Evolutionary conservation across 2,329 filamentous ascomycete species (phyloP).

Genomic region (Colletotrichum theobromicola): DNA sequence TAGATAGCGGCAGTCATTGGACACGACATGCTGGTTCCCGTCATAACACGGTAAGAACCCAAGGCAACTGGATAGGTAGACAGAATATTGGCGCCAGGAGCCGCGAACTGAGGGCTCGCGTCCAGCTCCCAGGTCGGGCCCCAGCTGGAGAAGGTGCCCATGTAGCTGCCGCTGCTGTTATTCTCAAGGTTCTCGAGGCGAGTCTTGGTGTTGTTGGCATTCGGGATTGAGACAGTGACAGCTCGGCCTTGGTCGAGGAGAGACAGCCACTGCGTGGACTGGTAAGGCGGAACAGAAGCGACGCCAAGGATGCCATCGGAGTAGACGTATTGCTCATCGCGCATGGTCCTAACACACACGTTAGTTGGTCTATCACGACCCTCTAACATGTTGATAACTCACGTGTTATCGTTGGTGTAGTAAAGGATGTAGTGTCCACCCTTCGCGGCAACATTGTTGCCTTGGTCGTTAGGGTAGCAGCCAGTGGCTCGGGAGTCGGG

Average conservation of each 20-base stretch:
- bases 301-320: background rate
- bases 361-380: background rate
- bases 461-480: constrained; percentile 34
- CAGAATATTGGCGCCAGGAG: constrained; percentile 62
- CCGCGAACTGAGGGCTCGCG: constrained; percentile 59
- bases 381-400: background rate
- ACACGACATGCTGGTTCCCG: constrained; percentile 65
- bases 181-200: constrained; percentile 10
- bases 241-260: background rate
- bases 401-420: constrained; percentile 26
- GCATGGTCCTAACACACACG: background rate
- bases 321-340: background rate
- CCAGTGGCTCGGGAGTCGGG: constrained; percentile 31
- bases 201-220: constrained; percentile 12
- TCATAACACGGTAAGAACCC: constrained; percentile 58
- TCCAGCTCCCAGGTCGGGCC: constrained; percentile 65
- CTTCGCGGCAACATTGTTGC: constrained; percentile 42
- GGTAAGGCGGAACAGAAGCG: background rate
- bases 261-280: background rate
- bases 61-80: constrained; percentile 57
- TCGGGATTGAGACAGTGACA: background rate
- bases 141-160: constrained; percentile 62
- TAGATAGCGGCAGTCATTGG: constrained; percentile 60
- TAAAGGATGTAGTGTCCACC: constrained; percentile 42
- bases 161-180: constrained; percentile 28